phyloP scores from a whole-genome alignment of 352 stramenopile genomes.

The Pythium utonaiense region DNA sequence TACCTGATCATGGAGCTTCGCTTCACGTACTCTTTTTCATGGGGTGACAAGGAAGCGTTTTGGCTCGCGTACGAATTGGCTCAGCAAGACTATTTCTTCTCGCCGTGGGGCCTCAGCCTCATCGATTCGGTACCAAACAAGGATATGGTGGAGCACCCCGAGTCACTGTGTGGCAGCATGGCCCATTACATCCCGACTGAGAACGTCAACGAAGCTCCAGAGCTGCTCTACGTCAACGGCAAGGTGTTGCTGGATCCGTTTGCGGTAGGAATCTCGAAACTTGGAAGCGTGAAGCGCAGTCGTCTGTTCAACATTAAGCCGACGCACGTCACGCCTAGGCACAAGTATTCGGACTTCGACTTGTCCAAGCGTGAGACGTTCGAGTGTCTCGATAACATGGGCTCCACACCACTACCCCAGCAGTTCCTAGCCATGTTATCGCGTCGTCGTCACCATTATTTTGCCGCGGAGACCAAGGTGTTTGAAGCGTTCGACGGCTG shows the following conservation, averaged over 20 bases:
- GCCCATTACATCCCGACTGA: slow-evolving; percentile 51
- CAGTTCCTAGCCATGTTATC: slow-evolving; percentile 12
- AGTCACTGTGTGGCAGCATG: slow-evolving; percentile 68
- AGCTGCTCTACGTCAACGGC: slow-evolving; percentile 65
- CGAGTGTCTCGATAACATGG: slow-evolving; percentile 23
- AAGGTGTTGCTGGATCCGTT: slow-evolving; percentile 56
- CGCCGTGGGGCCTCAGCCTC: slow-evolving; percentile 54
- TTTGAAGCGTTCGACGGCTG: slow-evolving; percentile 13
- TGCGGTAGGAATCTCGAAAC: slow-evolving; percentile 22
- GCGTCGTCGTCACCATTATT: slow-evolving; percentile 21
- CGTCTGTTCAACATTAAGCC: slow-evolving; percentile 54
- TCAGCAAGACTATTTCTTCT: slow-evolving; percentile 61
- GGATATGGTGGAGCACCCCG: slow-evolving; percentile 48
- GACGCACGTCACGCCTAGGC: slow-evolving; percentile 51
- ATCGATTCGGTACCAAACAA: slow-evolving; percentile 42
- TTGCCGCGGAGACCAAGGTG: slow-evolving; percentile 15
- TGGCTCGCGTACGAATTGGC: slow-evolving; percentile 73
- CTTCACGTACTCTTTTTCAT: slow-evolving; percentile 59
- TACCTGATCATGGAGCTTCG: slow-evolving; percentile 50
- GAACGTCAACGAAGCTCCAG: slow-evolving; percentile 6
- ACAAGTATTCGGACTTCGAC: slow-evolving; percentile 28
- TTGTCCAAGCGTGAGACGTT: slow-evolving; percentile 16
- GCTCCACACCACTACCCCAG: slow-evolving; percentile 12
- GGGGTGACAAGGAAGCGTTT: slow-evolving; percentile 56
- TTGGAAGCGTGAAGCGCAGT: slow-evolving; percentile 16